Evolutionary conservation across 257 asterid species (phyloP), one percentile per base, ranked within the genome.

Genomic region (Solanum virginianum): DNA sequence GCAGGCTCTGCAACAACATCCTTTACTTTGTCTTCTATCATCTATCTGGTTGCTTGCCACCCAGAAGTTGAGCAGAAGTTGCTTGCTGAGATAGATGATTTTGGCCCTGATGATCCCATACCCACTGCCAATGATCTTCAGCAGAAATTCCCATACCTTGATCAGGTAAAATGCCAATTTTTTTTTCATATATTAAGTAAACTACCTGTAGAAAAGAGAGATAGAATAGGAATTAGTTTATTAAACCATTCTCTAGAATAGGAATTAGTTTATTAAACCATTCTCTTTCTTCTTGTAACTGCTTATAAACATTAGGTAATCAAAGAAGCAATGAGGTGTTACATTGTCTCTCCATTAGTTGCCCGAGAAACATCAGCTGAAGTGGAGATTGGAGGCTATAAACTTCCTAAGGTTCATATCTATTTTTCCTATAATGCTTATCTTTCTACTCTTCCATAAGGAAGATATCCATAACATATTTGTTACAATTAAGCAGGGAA

Each of bases 1-100:
- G 99, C 99, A 59, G 99, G 99, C 56, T 97, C 99, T 10, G 92
- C 98, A 12, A 95, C 99, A 0, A 97, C 98, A 0, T 97, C 99
- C 0, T 97, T 97, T 84, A 94, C 99, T 20, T 87, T 97, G 65
- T 95, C 99, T 18, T 85, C 90, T 26, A 87, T 92, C 66, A 85
- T 97, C 84, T 97, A 95, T 86, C 89, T 97, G 16, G 94, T 97
- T 32, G 87, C 99, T 41, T 87, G 90, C 45, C 95, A 95, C 88
- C 92, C 92, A 7, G 91, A 90, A 1, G 98, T 93, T 9, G 99
- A 95, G 90, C 86, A 63, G 72, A 93, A 92, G 89, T 83, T 97
- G 77, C 69, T 97, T 18, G 89, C 86, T 49, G 99, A 95, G 89
- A 91, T 95, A 11, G 99, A 97, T 81, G 91, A 86, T 3, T 93